Base-by-base conservation (phyloP, 108 stramenopile species). In the Pseudonitzschia multiseries region DNA sequence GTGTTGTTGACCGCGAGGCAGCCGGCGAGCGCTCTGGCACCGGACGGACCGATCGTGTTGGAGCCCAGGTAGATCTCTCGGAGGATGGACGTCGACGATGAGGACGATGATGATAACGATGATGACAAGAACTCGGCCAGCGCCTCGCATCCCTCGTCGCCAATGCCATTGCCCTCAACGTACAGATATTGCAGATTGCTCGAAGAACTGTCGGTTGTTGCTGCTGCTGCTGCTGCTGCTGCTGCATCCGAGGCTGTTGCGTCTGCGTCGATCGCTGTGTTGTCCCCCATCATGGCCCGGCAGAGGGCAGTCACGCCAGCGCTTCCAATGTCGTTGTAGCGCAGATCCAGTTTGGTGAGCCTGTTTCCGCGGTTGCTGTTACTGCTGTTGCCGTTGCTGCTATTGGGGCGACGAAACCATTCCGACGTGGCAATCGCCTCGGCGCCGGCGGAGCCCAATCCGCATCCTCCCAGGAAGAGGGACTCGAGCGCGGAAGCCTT, bases 21-120 rank as follows among this genome's bases (percentile, higher is more conserved):
- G 5, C 50, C 24, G 6, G 83, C 83, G 18, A 83, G 53, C 15
- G 67, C 57, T 40, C 60, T 74, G 15, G 79, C 79, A 28, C 83
- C 83, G 2, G 18, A 41, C 42, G 72, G 42, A 13, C 63, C 61
- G 64, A 83, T 81, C 29, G 40, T 50, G 36, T 77, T 77, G 70
- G 69, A n/a, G 31, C 76, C 76, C 12, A 77, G 52, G 52, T 64
- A 77, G 51, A 77, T 29, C 54, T 71, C 69, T 57, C 59, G 61
- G 12, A 79, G 8, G 54, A 2, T 52, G 26, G 17, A 28, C 36
- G 57, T 59, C 20, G 56, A 20, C 2, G n/a, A n/a, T n/a, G n/a
- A n/a, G n/a, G n/a, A n/a, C n/a, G n/a, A n/a, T n/a, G n/a, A n/a
- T n/a, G n/a, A n/a, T n/a, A n/a, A n/a, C n/a, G n/a, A n/a, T n/a